A percentile compares a stretch with the other conserved stretches of the same genome.
Conservation (phyloP, 148 eudicot species). For the Linanthus parryae region DNA sequence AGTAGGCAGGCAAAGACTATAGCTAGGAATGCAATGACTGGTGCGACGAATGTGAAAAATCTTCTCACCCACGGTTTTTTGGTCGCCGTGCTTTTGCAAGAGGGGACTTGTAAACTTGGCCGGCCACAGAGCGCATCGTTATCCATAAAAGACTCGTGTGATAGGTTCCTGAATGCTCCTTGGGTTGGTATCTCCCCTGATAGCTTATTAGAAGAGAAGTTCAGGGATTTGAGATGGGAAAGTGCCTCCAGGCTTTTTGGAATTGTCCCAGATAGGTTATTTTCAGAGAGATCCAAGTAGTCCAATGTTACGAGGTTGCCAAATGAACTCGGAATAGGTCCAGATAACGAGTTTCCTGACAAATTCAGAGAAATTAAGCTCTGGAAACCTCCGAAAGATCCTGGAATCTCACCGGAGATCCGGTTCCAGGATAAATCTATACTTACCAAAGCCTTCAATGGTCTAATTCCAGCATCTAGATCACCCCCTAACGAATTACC, state of each 20-base stretch:
- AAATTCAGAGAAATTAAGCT: conserved; percentile 7
- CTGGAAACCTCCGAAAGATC: conserved; percentile 8
- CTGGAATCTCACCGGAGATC: conserved; percentile 11
- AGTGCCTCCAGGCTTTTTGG: conserved; percentile 8
- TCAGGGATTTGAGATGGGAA: conserved; percentile 3
- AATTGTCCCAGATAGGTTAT: conserved; percentile 14
- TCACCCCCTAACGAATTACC: conserved; percentile 11
- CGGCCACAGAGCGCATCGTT: conserved; percentile 16
- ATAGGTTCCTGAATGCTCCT: conserved; percentile 10
- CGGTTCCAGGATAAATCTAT: conserved; percentile 14
- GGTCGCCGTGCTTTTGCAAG: background rate
- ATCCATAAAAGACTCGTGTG: conserved; percentile 10
- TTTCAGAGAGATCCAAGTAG: conserved; percentile 6
- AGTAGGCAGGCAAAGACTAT: background rate
- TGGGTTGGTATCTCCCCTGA: conserved; percentile 14
- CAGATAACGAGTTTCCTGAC: conserved; percentile 14
- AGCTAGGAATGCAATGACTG: background rate
- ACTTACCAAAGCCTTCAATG: background rate
- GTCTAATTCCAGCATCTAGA: conserved; percentile 2
- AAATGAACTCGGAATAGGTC: conserved; percentile 10
- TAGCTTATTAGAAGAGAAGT: conserved; percentile 14
- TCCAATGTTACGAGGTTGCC: conserved; percentile 6
- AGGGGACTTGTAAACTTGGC: conserved; percentile 3
- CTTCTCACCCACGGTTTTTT: background rate
- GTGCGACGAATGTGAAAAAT: background rate